Base-by-base conservation (phyloP, 495 filamentous ascomycete species). In the Neurospora sp. region DNA sequence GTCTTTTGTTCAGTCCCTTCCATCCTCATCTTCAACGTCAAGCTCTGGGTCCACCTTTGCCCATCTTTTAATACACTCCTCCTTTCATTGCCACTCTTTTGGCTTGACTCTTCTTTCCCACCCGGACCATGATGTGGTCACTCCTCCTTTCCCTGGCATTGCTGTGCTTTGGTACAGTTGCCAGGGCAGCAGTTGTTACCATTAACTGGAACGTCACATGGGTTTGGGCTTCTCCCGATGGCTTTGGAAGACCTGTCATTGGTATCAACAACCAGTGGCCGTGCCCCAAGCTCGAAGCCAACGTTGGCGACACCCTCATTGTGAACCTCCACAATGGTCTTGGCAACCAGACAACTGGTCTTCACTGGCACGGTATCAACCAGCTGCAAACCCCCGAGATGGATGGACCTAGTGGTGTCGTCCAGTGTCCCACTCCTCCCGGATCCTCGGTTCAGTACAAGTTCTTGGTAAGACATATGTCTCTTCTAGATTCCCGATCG, bases 311-410 rank as follows among this genome's bases (percentile, higher is more conserved):
- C 74, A 85, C 83, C 27, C 77, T 96, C 41, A 80, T 92, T 14
- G 85, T 94, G 59, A 88, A 93, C 74, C 80, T 94, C 73, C 81
- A 86, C 74, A 96, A 96, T 80, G 82, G 86, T n/a, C 85, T 96
- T 12, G 90, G 87, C 8, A 90, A 95, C 76, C 82, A 93, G 78
- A 86, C 83, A n/a, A 90, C 91, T 3, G 88, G 87, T 41, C 81
- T 96, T 5, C 93, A 96, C 82, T 96, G 90, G 79, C 93, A 96
- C 78, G 93, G 93, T 22, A 84, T 95, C 77, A 92, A 87, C 78
- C 91, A 93, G 78, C 86, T 90, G 76, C 86, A 84, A 35, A 91
- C 90, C 7, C 88, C 84, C 20, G 79, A 85, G 12, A 94, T 94
- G 93, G 93, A 96, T 77, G 93, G 93, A 0, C 84, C 92, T 7